phyloP scores from a whole-genome alignment of 2,329 filamentous ascomycete genomes.

The Blastomyces percursus region DNA sequence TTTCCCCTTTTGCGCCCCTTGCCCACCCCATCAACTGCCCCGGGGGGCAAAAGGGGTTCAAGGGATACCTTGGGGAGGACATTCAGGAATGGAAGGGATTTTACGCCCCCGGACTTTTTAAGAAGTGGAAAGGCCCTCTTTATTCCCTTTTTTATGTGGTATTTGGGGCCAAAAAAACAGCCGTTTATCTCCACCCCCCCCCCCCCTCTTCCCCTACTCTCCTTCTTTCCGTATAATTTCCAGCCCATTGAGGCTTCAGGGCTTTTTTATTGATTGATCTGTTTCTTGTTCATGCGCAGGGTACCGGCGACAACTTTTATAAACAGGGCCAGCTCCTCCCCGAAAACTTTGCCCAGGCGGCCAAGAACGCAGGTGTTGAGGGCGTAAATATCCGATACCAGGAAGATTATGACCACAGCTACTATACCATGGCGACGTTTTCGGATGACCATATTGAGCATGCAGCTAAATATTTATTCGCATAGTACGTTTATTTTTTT shows the following conservation, averaged over 20 bases:
- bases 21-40: constrained; percentile 73
- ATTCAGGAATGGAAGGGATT: constrained; percentile 69
- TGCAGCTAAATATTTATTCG: constrained; percentile 71
- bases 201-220: not conserved
- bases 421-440: constrained; percentile 91
- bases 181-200: not conserved
- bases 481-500: constrained; percentile 37
- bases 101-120: constrained; percentile 83
- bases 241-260: not conserved
- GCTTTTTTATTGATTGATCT: not conserved
- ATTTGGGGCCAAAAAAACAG: constrained; percentile 26
- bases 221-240: not conserved
- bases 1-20: constrained; percentile 85
- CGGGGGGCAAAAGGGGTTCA: constrained; percentile 94
- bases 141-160: constrained; percentile 82
- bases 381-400: constrained; percentile 75
- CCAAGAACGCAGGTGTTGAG: constrained; percentile 59
- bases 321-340: constrained; percentile 85
- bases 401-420: constrained; percentile 89
- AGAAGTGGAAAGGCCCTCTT: constrained; percentile 59
- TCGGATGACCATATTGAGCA: constrained; percentile 82
- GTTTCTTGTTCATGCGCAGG: constrained; percentile 37
- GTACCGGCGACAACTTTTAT: constrained; percentile 93
- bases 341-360: constrained; percentile 79
- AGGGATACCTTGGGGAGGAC: constrained; percentile 72